Percentiles rank a stretch among this genome's conserved stretches.
Conservation (phyloP, 768 basidiomycete species). For the Coprinopsis strossmayeri region DNA sequence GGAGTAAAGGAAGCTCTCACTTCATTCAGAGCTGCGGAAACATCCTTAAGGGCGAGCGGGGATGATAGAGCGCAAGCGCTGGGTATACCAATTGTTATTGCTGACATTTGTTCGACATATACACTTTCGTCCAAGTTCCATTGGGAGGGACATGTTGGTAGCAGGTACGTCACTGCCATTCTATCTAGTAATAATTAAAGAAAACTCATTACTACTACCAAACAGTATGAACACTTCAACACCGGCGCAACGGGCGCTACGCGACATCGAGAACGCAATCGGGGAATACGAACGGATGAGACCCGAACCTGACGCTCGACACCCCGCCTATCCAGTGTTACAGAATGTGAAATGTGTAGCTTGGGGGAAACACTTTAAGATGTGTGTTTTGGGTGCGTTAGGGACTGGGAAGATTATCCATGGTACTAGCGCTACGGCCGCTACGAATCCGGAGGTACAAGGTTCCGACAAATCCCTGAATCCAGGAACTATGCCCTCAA, state of each 20-base stretch:
- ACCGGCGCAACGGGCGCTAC: not conserved
- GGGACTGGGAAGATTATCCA: not conserved
- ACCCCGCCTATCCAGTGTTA: slow-evolving; percentile 3
- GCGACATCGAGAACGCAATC: slow-evolving; percentile 3
- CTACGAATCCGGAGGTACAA: not conserved
- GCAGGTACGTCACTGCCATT: no score
- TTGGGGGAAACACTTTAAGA: slow-evolving; percentile 3
- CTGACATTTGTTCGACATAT: not conserved
- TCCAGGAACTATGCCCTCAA: not conserved
- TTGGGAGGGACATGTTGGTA: no score
- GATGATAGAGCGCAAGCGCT: no score
- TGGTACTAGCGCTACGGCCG: not conserved
- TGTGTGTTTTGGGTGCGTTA: not conserved
- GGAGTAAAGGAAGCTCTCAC: not conserved
- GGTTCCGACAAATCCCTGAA: not conserved
- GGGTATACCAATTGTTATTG: not conserved
- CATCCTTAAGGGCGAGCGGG: no score
- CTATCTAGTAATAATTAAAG: no score
- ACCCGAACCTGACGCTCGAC: not conserved
- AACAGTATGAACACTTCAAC: no score
- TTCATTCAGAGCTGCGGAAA: not conserved
- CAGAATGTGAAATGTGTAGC: slow-evolving; percentile 7
- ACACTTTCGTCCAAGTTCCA: slow-evolving; percentile 1
- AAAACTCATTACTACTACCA: no score
- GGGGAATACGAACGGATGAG: slow-evolving; percentile 1